Evolutionary conservation across 2,329 filamentous ascomycete genomes (phyloP).

Genomic region (Arachnopeziza araneosa): DNA sequence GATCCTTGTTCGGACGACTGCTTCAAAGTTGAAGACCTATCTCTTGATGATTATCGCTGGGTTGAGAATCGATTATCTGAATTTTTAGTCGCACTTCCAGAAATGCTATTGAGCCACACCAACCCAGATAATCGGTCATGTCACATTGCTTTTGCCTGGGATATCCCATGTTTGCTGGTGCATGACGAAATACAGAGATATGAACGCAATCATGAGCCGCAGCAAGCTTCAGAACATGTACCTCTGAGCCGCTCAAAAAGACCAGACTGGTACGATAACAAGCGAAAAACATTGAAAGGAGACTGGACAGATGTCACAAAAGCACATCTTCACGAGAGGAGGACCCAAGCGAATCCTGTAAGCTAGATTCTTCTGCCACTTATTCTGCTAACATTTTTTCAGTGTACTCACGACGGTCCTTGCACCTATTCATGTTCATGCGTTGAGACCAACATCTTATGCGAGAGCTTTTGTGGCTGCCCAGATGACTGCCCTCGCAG

Average conservation of each 20-base stretch:
- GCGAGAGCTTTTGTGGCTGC: constrained; percentile 67
- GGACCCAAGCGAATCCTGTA: constrained; percentile 39
- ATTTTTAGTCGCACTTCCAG: constrained; percentile 8
- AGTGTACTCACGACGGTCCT: constrained; percentile 64
- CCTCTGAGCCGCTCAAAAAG: constrained; percentile 3
- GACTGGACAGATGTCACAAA: constrained; percentile 22
- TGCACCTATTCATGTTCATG: constrained; percentile 61
- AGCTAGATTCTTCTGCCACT: constrained; percentile 41
- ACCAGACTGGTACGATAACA: constrained; percentile 28
- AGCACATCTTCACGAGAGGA: constrained; percentile 22
- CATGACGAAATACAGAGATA: constrained; percentile 14
- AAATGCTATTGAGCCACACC: constrained; percentile 16
- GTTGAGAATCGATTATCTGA: constrained; percentile 1
- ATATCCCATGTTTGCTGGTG: constrained; percentile 25
- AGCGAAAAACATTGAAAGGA: constrained; percentile 16
- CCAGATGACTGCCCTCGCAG: constrained; percentile 56
- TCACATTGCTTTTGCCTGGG: constrained; percentile 19
- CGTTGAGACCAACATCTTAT: constrained; percentile 54
- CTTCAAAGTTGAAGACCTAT: constrained; percentile 9
- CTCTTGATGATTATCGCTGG: not conserved
- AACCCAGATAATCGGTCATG: constrained; percentile 17
- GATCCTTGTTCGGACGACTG: constrained; percentile 15
- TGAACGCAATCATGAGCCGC: not conserved
- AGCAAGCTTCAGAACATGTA: not conserved
- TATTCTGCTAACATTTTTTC: constrained; percentile 36